Conservation (phyloP, 306 rosid species). For the Fragaria iinumae region DNA sequence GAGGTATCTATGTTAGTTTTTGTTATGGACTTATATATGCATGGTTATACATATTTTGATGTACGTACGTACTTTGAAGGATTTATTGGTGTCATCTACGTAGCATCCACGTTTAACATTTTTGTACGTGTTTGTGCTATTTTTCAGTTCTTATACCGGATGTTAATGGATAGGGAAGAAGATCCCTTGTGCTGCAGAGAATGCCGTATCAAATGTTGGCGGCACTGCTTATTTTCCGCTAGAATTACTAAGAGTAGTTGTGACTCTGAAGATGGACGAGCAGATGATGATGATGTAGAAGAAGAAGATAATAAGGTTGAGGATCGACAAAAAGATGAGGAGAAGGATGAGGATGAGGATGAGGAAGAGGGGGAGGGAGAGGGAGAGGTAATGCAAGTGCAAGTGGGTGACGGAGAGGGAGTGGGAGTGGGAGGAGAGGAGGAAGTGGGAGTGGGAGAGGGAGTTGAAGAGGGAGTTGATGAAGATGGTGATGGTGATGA, state of each 20-base stretch:
- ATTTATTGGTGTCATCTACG: not conserved
- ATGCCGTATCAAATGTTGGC: not conserved
- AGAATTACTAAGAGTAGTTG: not conserved
- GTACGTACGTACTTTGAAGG: not conserved
- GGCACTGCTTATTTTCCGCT: not conserved
- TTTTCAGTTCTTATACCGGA: not conserved
- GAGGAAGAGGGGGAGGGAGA: too few relatives aligned
- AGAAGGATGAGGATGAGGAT: not conserved
- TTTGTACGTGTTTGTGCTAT: not conserved
- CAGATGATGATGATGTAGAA: not conserved
- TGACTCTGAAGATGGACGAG: not conserved
- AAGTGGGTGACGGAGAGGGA: not conserved
- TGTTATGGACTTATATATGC: not conserved
- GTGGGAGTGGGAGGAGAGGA: not conserved
- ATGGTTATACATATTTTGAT: too few relatives aligned
- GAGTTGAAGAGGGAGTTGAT: not conserved
- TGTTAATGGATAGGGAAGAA: not conserved
- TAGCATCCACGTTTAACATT: not conserved
- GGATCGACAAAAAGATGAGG: not conserved
- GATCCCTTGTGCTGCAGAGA: not conserved
- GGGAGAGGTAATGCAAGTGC: not conserved
- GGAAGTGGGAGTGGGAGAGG: not conserved
- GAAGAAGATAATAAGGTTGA: not conserved
- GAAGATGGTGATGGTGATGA: not conserved
- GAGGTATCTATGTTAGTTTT: too few relatives aligned